phyloP scores from a whole-genome alignment of 2,329 filamentous ascomycete species.

The Mycosphaerella sp. region DNA sequence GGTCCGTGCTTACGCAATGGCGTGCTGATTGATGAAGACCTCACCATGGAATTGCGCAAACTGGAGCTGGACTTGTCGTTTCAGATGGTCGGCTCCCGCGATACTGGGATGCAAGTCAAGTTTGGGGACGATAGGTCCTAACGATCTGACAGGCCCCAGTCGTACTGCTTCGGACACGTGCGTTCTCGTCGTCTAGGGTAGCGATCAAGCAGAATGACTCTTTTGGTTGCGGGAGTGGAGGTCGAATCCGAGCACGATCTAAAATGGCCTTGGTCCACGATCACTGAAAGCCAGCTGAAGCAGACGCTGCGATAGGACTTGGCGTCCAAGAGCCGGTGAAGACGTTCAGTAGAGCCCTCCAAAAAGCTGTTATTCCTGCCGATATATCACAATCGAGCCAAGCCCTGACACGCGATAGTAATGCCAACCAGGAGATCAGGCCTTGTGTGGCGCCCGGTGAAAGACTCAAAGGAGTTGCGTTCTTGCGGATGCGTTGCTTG shows the following conservation, averaged over 20 bases:
- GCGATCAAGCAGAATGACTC: too few relatives aligned
- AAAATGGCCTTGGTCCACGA: too few relatives aligned
- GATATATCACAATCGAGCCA: not conserved
- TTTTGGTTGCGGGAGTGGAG: too few relatives aligned
- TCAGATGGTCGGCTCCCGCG: not conserved
- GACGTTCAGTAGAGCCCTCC: too few relatives aligned
- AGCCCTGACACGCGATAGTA: not conserved
- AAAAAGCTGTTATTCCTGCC: too few relatives aligned
- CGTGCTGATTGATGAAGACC: not conserved
- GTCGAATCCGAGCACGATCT: too few relatives aligned
- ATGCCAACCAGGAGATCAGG: not conserved
- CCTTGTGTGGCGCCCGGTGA: too few relatives aligned
- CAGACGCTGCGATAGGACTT: too few relatives aligned
- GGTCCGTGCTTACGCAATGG: not conserved
- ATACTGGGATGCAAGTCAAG: not conserved
- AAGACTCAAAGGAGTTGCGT: not conserved
- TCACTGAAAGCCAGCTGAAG: too few relatives aligned
- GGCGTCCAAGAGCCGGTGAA: too few relatives aligned
- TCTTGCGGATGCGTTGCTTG: not conserved
- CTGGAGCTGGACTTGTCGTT: not conserved
- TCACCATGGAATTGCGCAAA: not conserved
- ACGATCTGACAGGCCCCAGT: too few relatives aligned
- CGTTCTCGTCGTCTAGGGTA: not conserved
- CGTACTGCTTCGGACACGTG: not conserved
- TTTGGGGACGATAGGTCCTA: not conserved